phyloP scores from a whole-genome alignment of 805 yeast species.

The Yarrowia alimentaria region DNA sequence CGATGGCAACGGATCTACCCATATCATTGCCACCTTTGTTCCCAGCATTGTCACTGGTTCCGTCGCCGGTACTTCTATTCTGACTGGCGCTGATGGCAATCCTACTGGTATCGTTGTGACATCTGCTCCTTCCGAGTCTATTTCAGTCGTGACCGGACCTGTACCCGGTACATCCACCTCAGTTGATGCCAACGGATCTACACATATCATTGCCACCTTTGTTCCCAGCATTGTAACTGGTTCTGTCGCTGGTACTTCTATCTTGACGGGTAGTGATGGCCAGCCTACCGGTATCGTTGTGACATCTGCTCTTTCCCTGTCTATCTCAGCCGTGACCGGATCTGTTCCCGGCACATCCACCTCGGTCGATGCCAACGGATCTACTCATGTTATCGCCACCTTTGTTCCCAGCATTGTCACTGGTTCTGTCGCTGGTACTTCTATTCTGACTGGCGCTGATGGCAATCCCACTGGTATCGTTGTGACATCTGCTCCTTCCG shows the following conservation, averaged over 20 bases:
- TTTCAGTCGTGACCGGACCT: not conserved
- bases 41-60: not conserved
- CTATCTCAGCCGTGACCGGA: not conserved
- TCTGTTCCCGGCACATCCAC: not conserved
- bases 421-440: not conserved
- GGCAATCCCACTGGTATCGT: not conserved
- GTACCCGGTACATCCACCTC: not conserved
- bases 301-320: not conserved
- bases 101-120: not conserved
- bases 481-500: not conserved
- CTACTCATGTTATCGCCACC: not conserved
- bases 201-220: not conserved
- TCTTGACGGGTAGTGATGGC: not conserved
- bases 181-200: not conserved
- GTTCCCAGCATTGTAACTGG: not conserved
- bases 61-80: not conserved
- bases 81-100: not conserved
- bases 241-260: not conserved
- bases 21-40: not conserved
- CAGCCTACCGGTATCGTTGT: not conserved
- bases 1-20: not conserved
- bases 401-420: not conserved
- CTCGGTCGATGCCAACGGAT: not conserved
- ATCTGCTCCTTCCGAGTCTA: not conserved
- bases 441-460: not conserved